Evolutionary conservation across 495 filamentous ascomycete genomes (phyloP), one percentile per base, ranked within the genome.

Genomic region (Mytilinidion resinicola): DNA sequence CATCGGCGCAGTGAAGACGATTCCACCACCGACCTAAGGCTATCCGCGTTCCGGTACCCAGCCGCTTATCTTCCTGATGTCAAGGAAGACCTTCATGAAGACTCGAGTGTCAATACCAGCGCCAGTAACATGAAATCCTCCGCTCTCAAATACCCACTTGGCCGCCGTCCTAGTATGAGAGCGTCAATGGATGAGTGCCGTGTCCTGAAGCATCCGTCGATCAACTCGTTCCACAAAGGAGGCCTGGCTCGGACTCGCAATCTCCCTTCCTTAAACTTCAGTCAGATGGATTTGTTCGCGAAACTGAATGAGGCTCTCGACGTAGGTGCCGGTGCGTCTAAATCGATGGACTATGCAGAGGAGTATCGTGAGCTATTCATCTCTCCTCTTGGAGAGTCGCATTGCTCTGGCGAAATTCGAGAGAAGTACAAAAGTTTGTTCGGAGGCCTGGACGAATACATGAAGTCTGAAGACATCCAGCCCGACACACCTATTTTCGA

Each of bases 241-340:
- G 34, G 62, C 14, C 51, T 72, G 14, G 59, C 60, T 30, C 66
- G 72, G 38, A 65, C 60, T 35, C 63, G 67, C 9, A 64, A 63
- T 25, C 56, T 73, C 17, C 71, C 71, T 1, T 73, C 71, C 2
- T 62, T 73, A 42, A 72, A 72, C 55, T 72, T 73, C 63, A 73
- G 71, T 49, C 68, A 60, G 10, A 68, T 72, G 65, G 65, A 73
- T 51, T 48, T 73, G 11, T 60, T 72, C 53, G 60, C 60, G 39
- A 72, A 72, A 59, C 52, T 73, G 14, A 70, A 71, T 43, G 66
- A 71, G 21, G 69, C 68, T 9, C 56, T 73, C 1, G 68, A 73
- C 39, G 37, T 59, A 5, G 60, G 65, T 0, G 41, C 64, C 21
- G 60, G 65, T 0, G 41, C 64, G 20, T 65, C 60, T 10, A 62